Percentiles rank a stretch among this genome's conserved stretches.
Conservation (phyloP, 306 rosid genomes). For the Dalbergia cultrata region DNA sequence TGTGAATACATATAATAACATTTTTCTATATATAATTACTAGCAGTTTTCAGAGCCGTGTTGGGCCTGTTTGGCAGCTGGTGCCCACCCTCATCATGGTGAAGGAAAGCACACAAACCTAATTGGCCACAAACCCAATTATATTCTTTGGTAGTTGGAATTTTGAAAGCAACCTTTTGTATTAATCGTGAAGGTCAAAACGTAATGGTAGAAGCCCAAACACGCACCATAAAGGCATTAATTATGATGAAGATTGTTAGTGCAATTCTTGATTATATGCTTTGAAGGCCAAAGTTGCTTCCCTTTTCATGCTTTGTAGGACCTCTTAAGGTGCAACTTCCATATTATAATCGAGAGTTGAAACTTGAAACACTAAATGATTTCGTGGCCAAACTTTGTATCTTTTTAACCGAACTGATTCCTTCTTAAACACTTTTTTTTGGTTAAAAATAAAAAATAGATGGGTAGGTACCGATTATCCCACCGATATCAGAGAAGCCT, state of each 20-base stretch:
- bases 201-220: neutral
- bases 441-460: too few species aligned
- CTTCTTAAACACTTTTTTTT: neutral
- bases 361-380: conserved; percentile 20
- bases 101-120: neutral
- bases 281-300: neutral
- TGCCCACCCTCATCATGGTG: neutral
- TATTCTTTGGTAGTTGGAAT: neutral
- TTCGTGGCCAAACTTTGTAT: neutral
- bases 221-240: neutral
- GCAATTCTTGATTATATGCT: neutral
- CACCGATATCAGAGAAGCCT: too few species aligned
- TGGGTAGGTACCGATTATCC: too few species aligned
- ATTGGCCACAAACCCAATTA: conserved; percentile 15
- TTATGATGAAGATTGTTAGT: neutral
- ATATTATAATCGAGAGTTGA: conserved; percentile 10
- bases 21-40: neutral
- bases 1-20: too few species aligned
- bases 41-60: neutral
- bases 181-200: neutral
- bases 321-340: conserved; percentile 14
- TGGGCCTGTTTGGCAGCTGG: neutral
- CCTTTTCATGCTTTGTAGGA: neutral
- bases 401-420: neutral
- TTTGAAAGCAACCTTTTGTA: neutral